phyloP scores from a whole-genome alignment of 768 basidiomycete genomes.

The Boletus fagicola region DNA sequence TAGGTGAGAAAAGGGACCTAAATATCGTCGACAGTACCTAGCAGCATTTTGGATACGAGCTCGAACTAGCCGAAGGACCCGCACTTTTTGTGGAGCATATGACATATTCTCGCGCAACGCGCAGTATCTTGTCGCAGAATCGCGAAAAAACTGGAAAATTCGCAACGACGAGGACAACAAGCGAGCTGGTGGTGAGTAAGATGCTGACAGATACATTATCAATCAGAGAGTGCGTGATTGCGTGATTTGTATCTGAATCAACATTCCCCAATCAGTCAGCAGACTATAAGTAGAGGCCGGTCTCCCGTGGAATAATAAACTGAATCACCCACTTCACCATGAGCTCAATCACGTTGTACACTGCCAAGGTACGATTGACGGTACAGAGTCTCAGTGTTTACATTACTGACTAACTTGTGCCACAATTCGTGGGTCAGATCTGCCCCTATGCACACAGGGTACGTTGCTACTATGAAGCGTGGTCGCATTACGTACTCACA shows the following conservation, averaged over 20 bases:
- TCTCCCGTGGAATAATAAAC: background rate
- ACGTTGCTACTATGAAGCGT: constrained; percentile 7
- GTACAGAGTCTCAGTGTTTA: background rate
- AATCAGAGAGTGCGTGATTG: background rate
- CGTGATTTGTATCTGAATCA: too few relatives aligned
- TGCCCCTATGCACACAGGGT: constrained; percentile 64
- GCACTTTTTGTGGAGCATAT: too few relatives aligned
- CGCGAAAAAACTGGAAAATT: background rate
- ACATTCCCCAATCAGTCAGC: background rate
- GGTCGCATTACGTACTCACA: background rate
- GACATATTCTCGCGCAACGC: too few relatives aligned
- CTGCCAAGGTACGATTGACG: constrained; percentile 40
- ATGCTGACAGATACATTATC: background rate
- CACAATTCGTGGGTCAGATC: constrained; percentile 32
- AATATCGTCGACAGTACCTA: background rate
- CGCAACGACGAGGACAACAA: background rate
- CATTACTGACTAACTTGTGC: background rate
- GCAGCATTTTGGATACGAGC: background rate
- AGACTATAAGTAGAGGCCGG: background rate
- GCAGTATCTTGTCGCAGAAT: too few relatives aligned
- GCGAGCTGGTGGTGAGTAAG: background rate
- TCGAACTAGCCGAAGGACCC: background rate
- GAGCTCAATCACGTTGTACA: constrained; percentile 43
- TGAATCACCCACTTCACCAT: background rate
- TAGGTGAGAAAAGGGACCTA: background rate